Evolutionary conservation across 2,329 filamentous ascomycete genomes (phyloP).

Genomic region (Penicillium sp.): DNA sequence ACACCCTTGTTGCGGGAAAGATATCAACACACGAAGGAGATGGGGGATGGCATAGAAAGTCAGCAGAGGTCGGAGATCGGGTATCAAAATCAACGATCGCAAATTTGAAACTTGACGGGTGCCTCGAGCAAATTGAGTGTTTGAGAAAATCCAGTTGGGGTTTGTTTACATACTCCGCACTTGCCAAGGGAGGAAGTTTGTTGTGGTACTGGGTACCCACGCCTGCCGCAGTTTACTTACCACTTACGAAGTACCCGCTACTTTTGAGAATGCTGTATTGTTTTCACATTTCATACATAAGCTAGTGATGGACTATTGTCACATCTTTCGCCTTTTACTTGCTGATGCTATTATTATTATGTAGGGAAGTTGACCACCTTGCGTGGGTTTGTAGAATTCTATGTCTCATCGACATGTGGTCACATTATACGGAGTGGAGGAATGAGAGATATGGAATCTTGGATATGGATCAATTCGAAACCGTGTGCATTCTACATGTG

Average conservation of each 20-base stretch:
- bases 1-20: conserved; percentile 15
- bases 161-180: conserved; percentile 30
- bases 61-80: not conserved
- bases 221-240: not conserved
- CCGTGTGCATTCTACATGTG: not conserved
- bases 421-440: not conserved
- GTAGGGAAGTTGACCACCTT: conserved; percentile 10
- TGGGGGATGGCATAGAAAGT: conserved; percentile 8
- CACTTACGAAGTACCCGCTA: conserved; percentile 10
- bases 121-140: conserved; percentile 1
- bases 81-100: not conserved
- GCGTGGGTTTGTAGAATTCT: conserved; percentile 9
- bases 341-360: conserved; percentile 1
- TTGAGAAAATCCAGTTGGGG: conserved; percentile 4
- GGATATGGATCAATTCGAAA: not conserved
- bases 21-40: not conserved
- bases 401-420: conserved; percentile 19
- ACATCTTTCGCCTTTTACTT: not conserved
- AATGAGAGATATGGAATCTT: not conserved
- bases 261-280: conserved; percentile 6
- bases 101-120: not conserved
- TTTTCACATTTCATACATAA: not conserved
- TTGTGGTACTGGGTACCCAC: conserved; percentile 21
- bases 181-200: conserved; percentile 27
- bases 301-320: conserved; percentile 10